phyloP scores from a whole-genome alignment of 768 basidiomycete genomes.

The Rhodotorula kratochvilovae region DNA sequence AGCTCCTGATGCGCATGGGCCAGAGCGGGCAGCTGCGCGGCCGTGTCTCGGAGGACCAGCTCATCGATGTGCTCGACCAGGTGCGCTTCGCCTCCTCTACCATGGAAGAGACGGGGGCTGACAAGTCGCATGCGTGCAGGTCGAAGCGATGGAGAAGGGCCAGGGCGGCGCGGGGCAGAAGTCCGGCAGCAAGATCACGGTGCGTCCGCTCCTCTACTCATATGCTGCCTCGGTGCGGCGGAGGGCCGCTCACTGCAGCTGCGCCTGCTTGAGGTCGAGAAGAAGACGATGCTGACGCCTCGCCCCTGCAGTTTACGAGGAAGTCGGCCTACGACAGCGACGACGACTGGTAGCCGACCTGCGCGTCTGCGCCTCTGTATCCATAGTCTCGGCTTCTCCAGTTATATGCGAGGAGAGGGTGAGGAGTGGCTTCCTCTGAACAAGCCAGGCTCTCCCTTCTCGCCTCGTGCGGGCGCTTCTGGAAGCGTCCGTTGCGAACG shows the following conservation, averaged over 20 bases:
- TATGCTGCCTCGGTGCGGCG: not conserved
- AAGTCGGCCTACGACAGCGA: slow-evolving; percentile 59
- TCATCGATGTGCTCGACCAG: slow-evolving; percentile 82
- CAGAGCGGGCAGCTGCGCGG: slow-evolving; percentile 75
- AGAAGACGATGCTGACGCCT: too few species aligned
- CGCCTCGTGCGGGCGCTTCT: too few species aligned
- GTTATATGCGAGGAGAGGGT: not conserved
- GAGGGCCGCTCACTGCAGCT: not conserved
- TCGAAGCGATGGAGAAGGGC: slow-evolving; percentile 54
- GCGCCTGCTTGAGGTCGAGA: too few species aligned
- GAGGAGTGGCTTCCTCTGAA: too few species aligned
- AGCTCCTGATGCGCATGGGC: slow-evolving; percentile 72
- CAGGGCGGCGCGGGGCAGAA: slow-evolving; percentile 42
- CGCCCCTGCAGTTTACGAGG: not conserved
- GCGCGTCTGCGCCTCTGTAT: not conserved
- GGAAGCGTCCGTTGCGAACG: too few species aligned
- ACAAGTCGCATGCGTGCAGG: slow-evolving; percentile 46
- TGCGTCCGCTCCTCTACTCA: slow-evolving; percentile 40
- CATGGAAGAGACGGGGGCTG: not conserved
- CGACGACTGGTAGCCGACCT: slow-evolving; percentile 45
- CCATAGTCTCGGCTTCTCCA: not conserved
- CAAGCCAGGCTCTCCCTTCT: too few species aligned
- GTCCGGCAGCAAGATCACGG: slow-evolving; percentile 51
- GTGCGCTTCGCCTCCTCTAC: slow-evolving; percentile 52
- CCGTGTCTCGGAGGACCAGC: slow-evolving; percentile 69